Conservation (phyloP, 1,139 yeast genomes). For the Yamadazyma atmosphaerica region DNA sequence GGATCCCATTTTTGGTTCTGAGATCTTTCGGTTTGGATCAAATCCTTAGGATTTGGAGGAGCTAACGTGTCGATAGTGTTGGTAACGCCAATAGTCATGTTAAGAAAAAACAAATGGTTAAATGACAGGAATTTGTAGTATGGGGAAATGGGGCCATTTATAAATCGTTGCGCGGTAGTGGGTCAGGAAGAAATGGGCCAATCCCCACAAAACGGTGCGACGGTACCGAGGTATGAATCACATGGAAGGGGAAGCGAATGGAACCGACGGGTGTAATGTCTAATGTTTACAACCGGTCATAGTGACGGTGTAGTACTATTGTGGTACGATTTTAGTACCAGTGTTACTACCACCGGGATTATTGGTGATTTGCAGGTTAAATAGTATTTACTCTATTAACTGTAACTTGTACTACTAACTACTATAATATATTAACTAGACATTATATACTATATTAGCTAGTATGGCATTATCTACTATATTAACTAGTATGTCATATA, state of each 20-base stretch:
- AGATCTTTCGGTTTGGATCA: constrained; percentile 37
- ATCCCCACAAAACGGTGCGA: constrained; percentile 7
- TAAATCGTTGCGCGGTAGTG: neutral
- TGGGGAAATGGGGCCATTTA: neutral
- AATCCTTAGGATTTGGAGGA: constrained; percentile 38
- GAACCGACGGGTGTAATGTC: neutral
- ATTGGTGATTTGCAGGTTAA: too few relatives aligned
- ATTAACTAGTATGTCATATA: too few relatives aligned
- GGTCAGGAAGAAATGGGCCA: neutral
- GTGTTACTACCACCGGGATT: too few relatives aligned
- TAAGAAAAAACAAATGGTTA: neutral
- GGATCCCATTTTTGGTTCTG: constrained; percentile 35
- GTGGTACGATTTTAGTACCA: too few relatives aligned
- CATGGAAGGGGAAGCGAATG: neutral
- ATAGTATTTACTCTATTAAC: too few relatives aligned
- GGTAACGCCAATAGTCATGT: constrained; percentile 7
- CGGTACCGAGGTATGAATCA: neutral
- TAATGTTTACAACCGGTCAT: neutral
- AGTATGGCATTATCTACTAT: too few relatives aligned
- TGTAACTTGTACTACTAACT: too few relatives aligned
- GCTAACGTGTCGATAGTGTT: constrained; percentile 17
- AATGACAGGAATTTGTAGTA: neutral
- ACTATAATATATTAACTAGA: too few relatives aligned
- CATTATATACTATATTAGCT: too few relatives aligned
- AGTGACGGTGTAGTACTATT: too few relatives aligned